Evolutionary conservation across 2,329 filamentous ascomycete genomes (phyloP).

Genomic region (Neocatenulostroma microsporum): DNA sequence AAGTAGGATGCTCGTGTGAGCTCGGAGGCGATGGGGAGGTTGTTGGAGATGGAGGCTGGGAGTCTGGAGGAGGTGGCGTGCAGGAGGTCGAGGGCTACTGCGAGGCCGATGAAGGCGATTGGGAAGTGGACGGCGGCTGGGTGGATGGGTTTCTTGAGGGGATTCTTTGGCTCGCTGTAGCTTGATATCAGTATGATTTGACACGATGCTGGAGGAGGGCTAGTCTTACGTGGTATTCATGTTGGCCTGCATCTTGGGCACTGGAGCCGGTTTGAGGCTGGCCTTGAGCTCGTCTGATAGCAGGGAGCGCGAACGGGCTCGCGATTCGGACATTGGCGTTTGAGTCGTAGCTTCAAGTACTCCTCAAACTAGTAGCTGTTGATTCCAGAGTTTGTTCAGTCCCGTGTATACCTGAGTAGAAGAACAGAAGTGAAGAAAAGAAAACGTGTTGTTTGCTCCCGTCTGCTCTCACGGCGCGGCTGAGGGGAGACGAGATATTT

Average conservation of each 20-base stretch:
- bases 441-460: too few relatives aligned
- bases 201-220: neutral
- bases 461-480: too few relatives aligned
- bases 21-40: conserved; percentile 28
- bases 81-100: conserved; percentile 36
- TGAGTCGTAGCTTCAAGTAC: too few relatives aligned
- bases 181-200: neutral
- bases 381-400: too few relatives aligned
- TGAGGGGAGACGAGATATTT: too few relatives aligned
- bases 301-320: conserved; percentile 11
- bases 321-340: conserved; percentile 10
- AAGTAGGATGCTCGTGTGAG: conserved; percentile 38
- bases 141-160: conserved; percentile 34
- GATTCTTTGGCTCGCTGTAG: conserved; percentile 17
- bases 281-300: conserved; percentile 13
- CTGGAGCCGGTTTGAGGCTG: conserved; percentile 9
- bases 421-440: too few relatives aligned
- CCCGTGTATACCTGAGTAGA: too few relatives aligned
- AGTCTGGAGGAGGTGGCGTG: conserved; percentile 29
- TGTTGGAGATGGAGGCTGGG: conserved; percentile 24
- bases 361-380: too few relatives aligned
- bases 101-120: conserved; percentile 38
- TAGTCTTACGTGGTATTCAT: conserved; percentile 8
- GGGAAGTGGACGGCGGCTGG: conserved; percentile 43
- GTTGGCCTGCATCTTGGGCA: conserved; percentile 8